Percentiles rank a stretch among this genome's conserved stretches.
These are phyloP conservation scores for Colletotrichum spinosum DNA, from an alignment of 2,329 filamentous ascomycete species.

Conservation along the genomic window DNA sequence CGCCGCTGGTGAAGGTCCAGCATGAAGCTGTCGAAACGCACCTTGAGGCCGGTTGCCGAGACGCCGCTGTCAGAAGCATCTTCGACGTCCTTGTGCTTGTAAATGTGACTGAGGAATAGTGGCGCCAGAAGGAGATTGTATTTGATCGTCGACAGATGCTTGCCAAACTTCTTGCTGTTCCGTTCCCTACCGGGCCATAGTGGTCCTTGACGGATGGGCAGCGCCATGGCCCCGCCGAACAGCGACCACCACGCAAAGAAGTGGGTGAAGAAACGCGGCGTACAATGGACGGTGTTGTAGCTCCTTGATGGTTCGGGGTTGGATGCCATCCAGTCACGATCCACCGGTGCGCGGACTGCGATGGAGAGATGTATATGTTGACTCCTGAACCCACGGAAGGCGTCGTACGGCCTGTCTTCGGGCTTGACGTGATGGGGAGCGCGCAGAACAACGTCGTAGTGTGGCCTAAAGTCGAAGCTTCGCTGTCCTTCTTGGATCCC, in stretches of 20 bases:
- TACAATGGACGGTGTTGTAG: slow-evolving; percentile 96
- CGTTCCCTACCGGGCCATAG: slow-evolving; percentile 95
- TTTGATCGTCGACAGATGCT: slow-evolving; percentile 98
- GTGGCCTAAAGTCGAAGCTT: slow-evolving; percentile 89
- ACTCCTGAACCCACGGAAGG: slow-evolving; percentile 96
- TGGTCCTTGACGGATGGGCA: slow-evolving; percentile 91
- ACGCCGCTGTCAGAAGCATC: slow-evolving; percentile 82
- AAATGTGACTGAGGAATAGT: slow-evolving; percentile 94
- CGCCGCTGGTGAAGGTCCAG: slow-evolving; percentile 94
- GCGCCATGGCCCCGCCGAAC: slow-evolving; percentile 93
- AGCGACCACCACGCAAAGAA: slow-evolving; percentile 99
- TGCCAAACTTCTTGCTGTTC: slow-evolving; percentile 97
- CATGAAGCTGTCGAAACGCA: slow-evolving; percentile 96
- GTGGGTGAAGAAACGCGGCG: slow-evolving; percentile 96
- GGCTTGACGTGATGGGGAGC: slow-evolving; percentile 79
- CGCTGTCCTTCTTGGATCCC: slow-evolving; percentile 78
- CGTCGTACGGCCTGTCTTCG: slow-evolving; percentile 78
- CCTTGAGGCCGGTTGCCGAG: slow-evolving; percentile 95
- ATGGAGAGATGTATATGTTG: slow-evolving; percentile 97
- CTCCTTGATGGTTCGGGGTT: slow-evolving; percentile 83
- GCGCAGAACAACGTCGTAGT: slow-evolving; percentile 91
- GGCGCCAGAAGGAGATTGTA: slow-evolving; percentile 94
- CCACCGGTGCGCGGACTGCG: slow-evolving; percentile 86
- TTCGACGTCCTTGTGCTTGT: slow-evolving; percentile 97
- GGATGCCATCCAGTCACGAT: slow-evolving; percentile 85